A percentile compares a stretch with the other conserved stretches of the same genome.
Evolutionary conservation across 2,329 filamentous ascomycete species (phyloP).

Genomic region (Balansia obtecta): DNA sequence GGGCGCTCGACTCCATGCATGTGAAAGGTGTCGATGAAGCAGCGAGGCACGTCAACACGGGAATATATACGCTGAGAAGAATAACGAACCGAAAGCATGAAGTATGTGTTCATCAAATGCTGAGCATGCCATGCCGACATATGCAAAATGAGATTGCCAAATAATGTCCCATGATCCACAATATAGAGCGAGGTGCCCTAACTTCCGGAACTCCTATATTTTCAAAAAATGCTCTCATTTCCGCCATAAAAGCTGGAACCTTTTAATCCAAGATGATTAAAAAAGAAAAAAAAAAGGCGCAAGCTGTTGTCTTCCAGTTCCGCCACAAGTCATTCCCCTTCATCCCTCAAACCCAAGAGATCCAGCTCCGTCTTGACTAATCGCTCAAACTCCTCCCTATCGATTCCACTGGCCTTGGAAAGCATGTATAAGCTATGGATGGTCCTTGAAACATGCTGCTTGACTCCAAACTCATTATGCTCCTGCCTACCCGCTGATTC

Average conservation of each 20-base stretch:
- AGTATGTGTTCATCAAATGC: too few relatives aligned
- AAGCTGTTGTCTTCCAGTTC: background rate
- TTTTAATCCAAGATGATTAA: too few relatives aligned
- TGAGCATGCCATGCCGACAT: too few relatives aligned
- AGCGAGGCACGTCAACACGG: too few relatives aligned
- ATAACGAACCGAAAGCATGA: too few relatives aligned
- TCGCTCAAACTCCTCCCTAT: constrained; percentile 60
- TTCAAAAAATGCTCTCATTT: background rate
- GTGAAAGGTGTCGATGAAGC: too few relatives aligned
- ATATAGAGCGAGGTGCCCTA: background rate
- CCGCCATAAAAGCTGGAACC: background rate
- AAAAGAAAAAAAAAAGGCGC: background rate
- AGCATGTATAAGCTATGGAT: constrained; percentile 66
- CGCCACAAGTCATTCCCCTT: constrained; percentile 21
- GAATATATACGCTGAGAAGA: too few relatives aligned
- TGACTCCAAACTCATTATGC: constrained; percentile 59
- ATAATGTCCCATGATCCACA: too few relatives aligned
- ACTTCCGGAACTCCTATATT: background rate
- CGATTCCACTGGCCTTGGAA: constrained; percentile 58
- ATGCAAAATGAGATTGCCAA: too few relatives aligned
- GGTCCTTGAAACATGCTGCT: constrained; percentile 66
- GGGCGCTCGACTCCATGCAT: too few relatives aligned
- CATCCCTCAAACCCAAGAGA: constrained; percentile 55
- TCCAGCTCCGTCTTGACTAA: constrained; percentile 62
- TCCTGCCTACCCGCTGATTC: constrained; percentile 42